Percentiles rank a stretch among this genome's conserved stretches.
Conservation (phyloP, 805 yeast species). For the Saccharomycopsis sp. region DNA sequence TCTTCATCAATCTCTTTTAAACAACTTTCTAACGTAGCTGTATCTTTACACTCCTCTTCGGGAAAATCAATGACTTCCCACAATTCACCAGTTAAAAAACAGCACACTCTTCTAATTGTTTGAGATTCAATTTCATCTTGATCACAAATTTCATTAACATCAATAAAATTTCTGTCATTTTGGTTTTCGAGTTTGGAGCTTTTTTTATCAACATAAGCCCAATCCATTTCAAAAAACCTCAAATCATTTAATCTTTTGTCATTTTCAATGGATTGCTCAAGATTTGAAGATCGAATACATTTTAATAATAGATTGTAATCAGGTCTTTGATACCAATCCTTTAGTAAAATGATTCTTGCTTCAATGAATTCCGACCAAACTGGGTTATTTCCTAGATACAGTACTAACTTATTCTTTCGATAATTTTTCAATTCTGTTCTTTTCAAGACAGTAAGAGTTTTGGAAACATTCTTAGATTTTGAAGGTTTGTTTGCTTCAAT, state of each 20-base stretch:
- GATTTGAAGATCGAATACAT: no score
- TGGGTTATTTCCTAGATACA: slow-evolving; percentile 10
- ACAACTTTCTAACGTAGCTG: no score
- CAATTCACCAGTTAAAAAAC: neutral
- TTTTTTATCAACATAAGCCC: slow-evolving; percentile 13
- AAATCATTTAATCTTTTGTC: neutral
- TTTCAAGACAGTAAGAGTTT: no score
- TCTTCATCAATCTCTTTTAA: no score
- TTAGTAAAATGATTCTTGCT: slow-evolving; percentile 11
- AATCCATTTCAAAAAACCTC: slow-evolving; percentile 4
- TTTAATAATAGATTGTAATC: no score
- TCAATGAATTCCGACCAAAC: slow-evolving; percentile 15
- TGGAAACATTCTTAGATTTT: no score
- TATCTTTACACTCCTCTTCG: neutral
- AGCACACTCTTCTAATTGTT: slow-evolving; percentile 2
- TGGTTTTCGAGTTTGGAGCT: neutral
- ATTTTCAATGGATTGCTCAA: neutral
- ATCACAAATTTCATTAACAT: neutral
- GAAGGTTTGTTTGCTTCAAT: no score
- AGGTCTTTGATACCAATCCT: slow-evolving; percentile 13
- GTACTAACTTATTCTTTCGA: slow-evolving; percentile 1
- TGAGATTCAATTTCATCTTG: neutral
- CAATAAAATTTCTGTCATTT: neutral
- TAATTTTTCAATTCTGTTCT: neutral
- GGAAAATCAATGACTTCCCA: slow-evolving; percentile 2